Base-by-base conservation (phyloP, 208 protist genomes). In the Acanthamoeba quina region DNA sequence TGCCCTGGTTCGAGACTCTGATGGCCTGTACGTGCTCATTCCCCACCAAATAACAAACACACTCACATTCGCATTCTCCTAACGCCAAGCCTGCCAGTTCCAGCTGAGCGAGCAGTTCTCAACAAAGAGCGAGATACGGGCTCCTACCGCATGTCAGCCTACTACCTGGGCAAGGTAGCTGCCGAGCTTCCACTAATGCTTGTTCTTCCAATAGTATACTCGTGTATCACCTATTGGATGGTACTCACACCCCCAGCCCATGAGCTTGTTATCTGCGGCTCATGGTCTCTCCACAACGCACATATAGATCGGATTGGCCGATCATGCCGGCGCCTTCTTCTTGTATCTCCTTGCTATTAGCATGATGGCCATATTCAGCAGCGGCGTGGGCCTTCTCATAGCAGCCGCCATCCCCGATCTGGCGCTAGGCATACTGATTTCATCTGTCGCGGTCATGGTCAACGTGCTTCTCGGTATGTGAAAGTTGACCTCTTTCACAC, bases 171-270 rank as follows among this genome's bases (percentile, higher is more conserved):
- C 72, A 96, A 96, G 85, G 44, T 90, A 21, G 3, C 95, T 31
- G 66, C 91, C 11, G 94, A 96, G 60, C 7, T 86, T 0, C 95
- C 95, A 34, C 21, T 95, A 29, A 47, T 47, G 11, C 26, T 94
- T 0, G 31, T 91, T 3, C 66, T 94, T 0, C 76, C 88, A 34
- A 92, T 83, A 37, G 56, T n/a, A n/a, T 13, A 15, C 7, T 4
- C 52, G 10, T 4, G 1, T 21, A 95, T 96, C 64, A 56, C 74
- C 52, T 96, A 96, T 74, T 96, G 94, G 94, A 94, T 95, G 95
- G 64, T 96, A 9, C 41, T 56, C 6, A 56, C 52, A 56, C 52
- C 52, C 13, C 17, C 0, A 19, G 15, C 49, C 29, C 58, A 10
- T 37, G 54, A 11, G 31, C 41, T 17, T 44, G 7, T 4, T 44